phyloP scores from a whole-genome alignment of 2,329 filamentous ascomycete genomes.

The Chaetothyriales sp. region DNA sequence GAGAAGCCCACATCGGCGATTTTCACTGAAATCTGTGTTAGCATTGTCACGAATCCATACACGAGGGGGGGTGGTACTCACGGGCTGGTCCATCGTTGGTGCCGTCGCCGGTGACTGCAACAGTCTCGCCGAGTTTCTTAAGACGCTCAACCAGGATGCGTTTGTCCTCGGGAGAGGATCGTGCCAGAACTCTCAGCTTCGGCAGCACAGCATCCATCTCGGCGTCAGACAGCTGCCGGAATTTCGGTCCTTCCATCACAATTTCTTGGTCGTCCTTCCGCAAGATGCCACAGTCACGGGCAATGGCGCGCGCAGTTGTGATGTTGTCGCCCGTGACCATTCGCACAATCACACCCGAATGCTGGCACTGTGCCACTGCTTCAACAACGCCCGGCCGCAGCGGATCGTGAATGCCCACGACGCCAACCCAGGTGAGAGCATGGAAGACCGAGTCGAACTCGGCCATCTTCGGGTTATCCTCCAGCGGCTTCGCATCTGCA shows the following conservation, averaged over 20 bases:
- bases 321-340: slow-evolving; percentile 64
- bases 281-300: slow-evolving; percentile 55
- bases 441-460: slow-evolving; percentile 54
- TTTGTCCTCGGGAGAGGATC: slow-evolving; percentile 53
- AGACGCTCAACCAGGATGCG: slow-evolving; percentile 47
- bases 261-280: slow-evolving; percentile 38
- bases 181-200: slow-evolving; percentile 46
- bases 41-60: not conserved
- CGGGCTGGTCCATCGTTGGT: slow-evolving; percentile 50
- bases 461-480: slow-evolving; percentile 48
- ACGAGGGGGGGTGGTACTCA: not conserved
- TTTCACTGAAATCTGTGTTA: slow-evolving; percentile 32
- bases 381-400: slow-evolving; percentile 52
- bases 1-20: slow-evolving; percentile 53
- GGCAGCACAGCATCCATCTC: slow-evolving; percentile 46
- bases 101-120: slow-evolving; percentile 49
- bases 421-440: slow-evolving; percentile 57
- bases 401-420: slow-evolving; percentile 63
- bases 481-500: slow-evolving; percentile 36
- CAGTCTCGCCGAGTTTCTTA: slow-evolving; percentile 47
- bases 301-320: slow-evolving; percentile 57
- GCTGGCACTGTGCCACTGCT: slow-evolving; percentile 51
- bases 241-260: slow-evolving; percentile 54
- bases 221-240: slow-evolving; percentile 44
- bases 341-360: slow-evolving; percentile 54